Evolutionary conservation across 73 alveolate species (phyloP).

Genomic region (Stentor coeruleus): DNA sequence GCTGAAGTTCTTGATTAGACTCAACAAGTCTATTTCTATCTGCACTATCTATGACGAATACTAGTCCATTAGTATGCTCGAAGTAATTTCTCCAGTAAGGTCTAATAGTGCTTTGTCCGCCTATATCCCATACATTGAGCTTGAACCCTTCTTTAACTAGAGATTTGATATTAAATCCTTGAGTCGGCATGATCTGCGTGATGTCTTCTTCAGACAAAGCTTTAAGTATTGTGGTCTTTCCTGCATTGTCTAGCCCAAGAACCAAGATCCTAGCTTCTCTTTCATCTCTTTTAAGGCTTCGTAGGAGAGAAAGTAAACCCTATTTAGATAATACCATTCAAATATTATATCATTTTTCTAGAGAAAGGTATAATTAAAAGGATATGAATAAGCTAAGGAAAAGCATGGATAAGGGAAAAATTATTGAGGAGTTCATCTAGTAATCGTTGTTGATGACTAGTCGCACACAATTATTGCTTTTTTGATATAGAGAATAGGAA

Average conservation of each 20-base stretch:
- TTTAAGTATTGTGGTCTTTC: slow-evolving; percentile 97
- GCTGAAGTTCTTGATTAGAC: slow-evolving; percentile 74
- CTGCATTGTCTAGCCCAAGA: slow-evolving; percentile 98
- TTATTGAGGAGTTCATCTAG: too few species aligned
- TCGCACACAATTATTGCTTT: too few species aligned
- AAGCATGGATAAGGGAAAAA: too few species aligned
- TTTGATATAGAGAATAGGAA: too few species aligned
- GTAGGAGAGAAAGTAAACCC: slow-evolving; percentile 51
- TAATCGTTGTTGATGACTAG: too few species aligned
- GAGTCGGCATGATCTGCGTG: slow-evolving; percentile 92
- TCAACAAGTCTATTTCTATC: slow-evolving; percentile 93
- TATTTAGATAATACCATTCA: too few species aligned
- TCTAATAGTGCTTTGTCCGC: slow-evolving; percentile 96
- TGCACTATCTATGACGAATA: slow-evolving; percentile 93
- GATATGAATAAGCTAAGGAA: too few species aligned
- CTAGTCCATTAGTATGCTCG: slow-evolving; percentile 92
- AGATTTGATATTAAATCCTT: slow-evolving; percentile 95
- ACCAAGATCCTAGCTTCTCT: slow-evolving; percentile 93
- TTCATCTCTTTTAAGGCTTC: slow-evolving; percentile 69
- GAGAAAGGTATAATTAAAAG: too few species aligned
- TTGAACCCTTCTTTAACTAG: slow-evolving; percentile 96
- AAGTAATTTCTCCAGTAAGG: slow-evolving; percentile 96
- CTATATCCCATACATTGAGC: slow-evolving; percentile 97
- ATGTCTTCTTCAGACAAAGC: slow-evolving; percentile 91
- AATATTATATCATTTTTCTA: too few species aligned